These are phyloP conservation scores for Zygotorulaspora sp. DNA, from an alignment of 805 yeast species.

Conservation along the genomic window DNA sequence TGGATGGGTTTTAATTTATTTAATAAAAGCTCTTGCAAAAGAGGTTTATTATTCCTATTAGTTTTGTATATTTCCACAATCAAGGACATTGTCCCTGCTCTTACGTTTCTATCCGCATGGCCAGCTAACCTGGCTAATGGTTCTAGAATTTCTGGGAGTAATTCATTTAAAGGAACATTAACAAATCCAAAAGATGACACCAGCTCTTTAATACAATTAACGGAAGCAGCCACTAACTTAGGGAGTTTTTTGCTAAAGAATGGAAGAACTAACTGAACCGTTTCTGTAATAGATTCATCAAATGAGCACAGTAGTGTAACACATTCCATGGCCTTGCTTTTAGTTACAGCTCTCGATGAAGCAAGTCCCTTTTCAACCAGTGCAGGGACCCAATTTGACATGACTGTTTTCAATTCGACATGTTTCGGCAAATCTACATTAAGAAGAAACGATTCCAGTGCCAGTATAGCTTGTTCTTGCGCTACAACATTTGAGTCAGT, in stretches of 20 bases:
- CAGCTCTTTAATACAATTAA: conserved; percentile 52
- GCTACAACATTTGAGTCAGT: conserved; percentile 86
- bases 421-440: conserved; percentile 44
- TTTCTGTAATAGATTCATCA: conserved; percentile 57
- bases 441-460: conserved; percentile 51
- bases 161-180: conserved; percentile 35
- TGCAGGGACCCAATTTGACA: conserved; percentile 24
- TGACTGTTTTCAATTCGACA: conserved; percentile 8
- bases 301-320: conserved; percentile 60
- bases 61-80: conserved; percentile 68
- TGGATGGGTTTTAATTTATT: conserved; percentile 85
- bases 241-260: conserved; percentile 62
- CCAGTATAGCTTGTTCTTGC: conserved; percentile 71
- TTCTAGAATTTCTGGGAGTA: conserved; percentile 60
- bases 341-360: conserved; percentile 72
- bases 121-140: conserved; percentile 69
- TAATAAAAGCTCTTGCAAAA: conserved; percentile 55
- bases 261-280: conserved; percentile 61
- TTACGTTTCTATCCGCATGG: conserved; percentile 82
- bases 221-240: conserved; percentile 68
- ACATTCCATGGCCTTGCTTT: conserved; percentile 57
- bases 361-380: conserved; percentile 80
- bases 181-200: conserved; percentile 35
- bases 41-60: conserved; percentile 50
- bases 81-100: conserved; percentile 69